Percentiles rank a stretch among this genome's conserved stretches.
phyloP scores from a whole-genome alignment of 495 filamentous ascomycete genomes.

The Thermothielavioides terrestris region DNA sequence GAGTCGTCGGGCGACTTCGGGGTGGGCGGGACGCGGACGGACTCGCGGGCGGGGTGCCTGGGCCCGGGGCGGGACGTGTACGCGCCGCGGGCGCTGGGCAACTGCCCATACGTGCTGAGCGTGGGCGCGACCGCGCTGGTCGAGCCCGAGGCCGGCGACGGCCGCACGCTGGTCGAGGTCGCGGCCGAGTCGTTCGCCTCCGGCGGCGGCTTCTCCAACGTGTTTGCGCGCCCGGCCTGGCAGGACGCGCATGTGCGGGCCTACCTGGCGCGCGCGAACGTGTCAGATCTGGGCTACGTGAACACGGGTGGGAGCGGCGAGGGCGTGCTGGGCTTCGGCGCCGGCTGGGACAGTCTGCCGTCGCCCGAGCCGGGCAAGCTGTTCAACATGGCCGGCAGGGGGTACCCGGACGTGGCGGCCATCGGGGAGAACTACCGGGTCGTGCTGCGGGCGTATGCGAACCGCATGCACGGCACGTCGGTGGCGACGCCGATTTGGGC shows the following conservation, averaged over 20 bases:
- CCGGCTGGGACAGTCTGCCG: conserved; percentile 15
- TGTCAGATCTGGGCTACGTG: conserved; percentile 26
- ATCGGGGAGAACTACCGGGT: conserved; percentile 52
- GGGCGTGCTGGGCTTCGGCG: too few relatives aligned
- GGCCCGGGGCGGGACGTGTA: conserved; percentile 17
- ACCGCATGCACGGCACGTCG: conserved; percentile 46
- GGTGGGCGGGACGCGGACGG: conserved; percentile 39
- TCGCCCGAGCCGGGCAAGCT: conserved; percentile 30
- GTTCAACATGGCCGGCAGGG: conserved; percentile 53
- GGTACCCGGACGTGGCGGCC: conserved; percentile 57
- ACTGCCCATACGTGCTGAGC: conserved; percentile 32
- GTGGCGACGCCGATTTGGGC: conserved; percentile 52
- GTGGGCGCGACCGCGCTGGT: conserved; percentile 30
- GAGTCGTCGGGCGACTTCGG: conserved; percentile 55
- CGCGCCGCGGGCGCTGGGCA: conserved; percentile 18
- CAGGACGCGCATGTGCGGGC: conserved; percentile 45
- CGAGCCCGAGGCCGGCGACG: conserved; percentile 35
- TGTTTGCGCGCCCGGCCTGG: conserved; percentile 52
- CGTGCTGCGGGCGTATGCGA: conserved; percentile 33
- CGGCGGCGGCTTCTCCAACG: conserved; percentile 62
- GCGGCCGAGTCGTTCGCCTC: conserved; percentile 41
- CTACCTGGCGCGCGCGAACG: conserved; percentile 46
- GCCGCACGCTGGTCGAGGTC: conserved; percentile 31
- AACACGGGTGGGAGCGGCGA: conserved; percentile 16
- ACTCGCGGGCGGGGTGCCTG: conserved; percentile 14